phyloP scores from a whole-genome alignment of 2,329 filamentous ascomycete species.

The Fusarium foetens region DNA sequence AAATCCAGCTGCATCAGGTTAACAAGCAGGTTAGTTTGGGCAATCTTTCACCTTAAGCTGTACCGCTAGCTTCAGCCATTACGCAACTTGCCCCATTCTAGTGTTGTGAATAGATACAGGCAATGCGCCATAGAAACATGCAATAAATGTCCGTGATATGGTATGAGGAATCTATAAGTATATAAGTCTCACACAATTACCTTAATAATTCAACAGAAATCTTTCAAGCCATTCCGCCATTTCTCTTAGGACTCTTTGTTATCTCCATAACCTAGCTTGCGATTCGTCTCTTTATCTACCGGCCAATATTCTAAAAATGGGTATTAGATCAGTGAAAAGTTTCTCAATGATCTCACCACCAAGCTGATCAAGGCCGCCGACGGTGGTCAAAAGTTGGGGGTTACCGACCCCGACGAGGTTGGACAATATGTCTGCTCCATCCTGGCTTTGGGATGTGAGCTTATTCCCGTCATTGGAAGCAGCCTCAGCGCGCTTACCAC shows the following conservation, averaged over 20 bases:
- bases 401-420: neutral
- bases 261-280: too few relatives aligned
- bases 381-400: neutral
- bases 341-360: neutral
- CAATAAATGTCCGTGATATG: too few relatives aligned
- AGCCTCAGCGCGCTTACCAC: neutral
- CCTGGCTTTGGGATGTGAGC: neutral
- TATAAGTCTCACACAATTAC: too few relatives aligned
- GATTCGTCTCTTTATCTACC: too few relatives aligned
- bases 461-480: neutral
- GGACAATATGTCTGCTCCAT: neutral
- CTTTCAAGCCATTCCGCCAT: too few relatives aligned
- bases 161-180: too few relatives aligned
- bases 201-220: too few relatives aligned
- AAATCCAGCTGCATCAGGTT: neutral
- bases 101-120: too few relatives aligned
- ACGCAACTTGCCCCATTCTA: neutral
- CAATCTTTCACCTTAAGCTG: neutral
- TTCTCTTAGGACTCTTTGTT: too few relatives aligned
- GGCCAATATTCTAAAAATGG: neutral
- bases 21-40: neutral
- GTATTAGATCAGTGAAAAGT: neutral
- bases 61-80: neutral
- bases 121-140: too few relatives aligned
- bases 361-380: neutral